A percentile compares a stretch with the other conserved stretches of the same genome.
Evolutionary conservation across 208 protist genomes (phyloP).

Genomic region (Trypanosoma scelopori): DNA sequence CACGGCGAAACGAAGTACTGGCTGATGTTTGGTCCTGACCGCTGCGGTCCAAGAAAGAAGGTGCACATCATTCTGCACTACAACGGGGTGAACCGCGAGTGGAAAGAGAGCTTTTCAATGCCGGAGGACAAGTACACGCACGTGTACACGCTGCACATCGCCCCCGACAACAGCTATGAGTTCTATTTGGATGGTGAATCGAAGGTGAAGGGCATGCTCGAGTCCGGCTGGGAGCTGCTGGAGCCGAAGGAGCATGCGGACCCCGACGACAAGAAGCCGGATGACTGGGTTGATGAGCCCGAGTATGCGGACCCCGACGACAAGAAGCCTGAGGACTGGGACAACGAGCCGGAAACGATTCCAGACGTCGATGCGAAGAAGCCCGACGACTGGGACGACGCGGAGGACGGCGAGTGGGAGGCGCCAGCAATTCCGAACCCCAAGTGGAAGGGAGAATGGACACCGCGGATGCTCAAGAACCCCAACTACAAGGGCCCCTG

Average conservation of each 20-base stretch:
- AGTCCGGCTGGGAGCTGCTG: slow-evolving; percentile 92
- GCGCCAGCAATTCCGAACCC: slow-evolving; percentile 86
- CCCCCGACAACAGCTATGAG: slow-evolving; percentile 92
- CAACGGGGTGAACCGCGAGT: slow-evolving; percentile 91
- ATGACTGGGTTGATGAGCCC: slow-evolving; percentile 81
- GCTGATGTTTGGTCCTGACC: slow-evolving; percentile 97
- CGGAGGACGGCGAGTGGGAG: slow-evolving; percentile 87
- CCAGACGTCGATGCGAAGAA: slow-evolving; percentile 89
- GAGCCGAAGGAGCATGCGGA: slow-evolving; percentile 83
- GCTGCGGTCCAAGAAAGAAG: slow-evolving; percentile 79
- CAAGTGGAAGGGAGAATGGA: slow-evolving; percentile 89
- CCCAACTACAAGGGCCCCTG: slow-evolving; percentile 95
- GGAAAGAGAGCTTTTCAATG: slow-evolving; percentile 63
- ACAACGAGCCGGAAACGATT: slow-evolving; percentile 74
- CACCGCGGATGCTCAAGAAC: slow-evolving; percentile 85
- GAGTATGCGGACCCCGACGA: slow-evolving; percentile 87
- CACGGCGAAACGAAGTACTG: slow-evolving; percentile 86
- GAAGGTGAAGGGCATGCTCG: slow-evolving; percentile 63
- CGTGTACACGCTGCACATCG: slow-evolving; percentile 92
- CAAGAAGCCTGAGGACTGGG: slow-evolving; percentile 92
- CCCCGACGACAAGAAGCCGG: slow-evolving; percentile 78
- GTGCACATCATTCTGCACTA: slow-evolving; percentile 95
- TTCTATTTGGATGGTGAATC: slow-evolving; percentile 84
- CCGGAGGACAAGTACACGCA: slow-evolving; percentile 87
- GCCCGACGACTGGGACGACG: slow-evolving; percentile 93